Evolutionary conservation across 106 monocot genomes (phyloP).

Genomic region (Dioscorea zingiberensis): DNA sequence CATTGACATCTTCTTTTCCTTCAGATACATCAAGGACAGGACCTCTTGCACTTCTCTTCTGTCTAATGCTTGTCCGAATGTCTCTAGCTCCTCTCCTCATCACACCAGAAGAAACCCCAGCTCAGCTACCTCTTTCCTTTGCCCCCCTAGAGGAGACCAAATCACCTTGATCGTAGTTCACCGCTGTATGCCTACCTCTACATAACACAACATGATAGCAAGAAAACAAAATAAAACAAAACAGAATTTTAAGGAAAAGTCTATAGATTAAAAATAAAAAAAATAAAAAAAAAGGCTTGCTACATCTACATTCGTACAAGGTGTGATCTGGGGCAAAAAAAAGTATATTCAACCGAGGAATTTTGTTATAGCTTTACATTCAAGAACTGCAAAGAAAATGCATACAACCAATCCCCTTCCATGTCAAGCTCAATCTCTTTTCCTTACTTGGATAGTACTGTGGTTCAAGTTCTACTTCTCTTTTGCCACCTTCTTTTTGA

Average conservation of each 20-base stretch:
- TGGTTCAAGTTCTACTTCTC: conserved; percentile 22
- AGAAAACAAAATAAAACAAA: too few species aligned
- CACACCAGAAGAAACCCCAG: conserved; percentile 15
- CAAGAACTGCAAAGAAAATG: neutral
- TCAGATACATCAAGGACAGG: conserved; percentile 13
- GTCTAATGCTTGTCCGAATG: conserved; percentile 8
- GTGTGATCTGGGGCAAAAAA: neutral
- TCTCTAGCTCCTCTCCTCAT: conserved; percentile 28
- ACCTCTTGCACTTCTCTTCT: conserved; percentile 2
- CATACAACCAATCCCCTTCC: too few species aligned
- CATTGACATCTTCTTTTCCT: conserved; percentile 34
- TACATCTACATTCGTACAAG: neutral
- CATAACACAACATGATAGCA: too few species aligned
- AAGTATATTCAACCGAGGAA: too few species aligned
- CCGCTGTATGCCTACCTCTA: too few species aligned
- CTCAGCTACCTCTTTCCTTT: conserved; percentile 6
- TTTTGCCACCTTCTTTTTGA: conserved; percentile 70
- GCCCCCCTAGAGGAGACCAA: conserved; percentile 11
- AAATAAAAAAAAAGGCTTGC: neutral
- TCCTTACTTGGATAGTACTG: too few species aligned
- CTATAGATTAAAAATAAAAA: too few species aligned
- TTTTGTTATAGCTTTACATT: neutral
- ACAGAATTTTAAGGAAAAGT: too few species aligned
- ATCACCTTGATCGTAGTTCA: conserved; percentile 1
- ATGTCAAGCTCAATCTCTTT: neutral